Evolutionary conservation across 2,329 filamentous ascomycete genomes (phyloP).

Genomic region (Aurifilum marmelostoma): DNA sequence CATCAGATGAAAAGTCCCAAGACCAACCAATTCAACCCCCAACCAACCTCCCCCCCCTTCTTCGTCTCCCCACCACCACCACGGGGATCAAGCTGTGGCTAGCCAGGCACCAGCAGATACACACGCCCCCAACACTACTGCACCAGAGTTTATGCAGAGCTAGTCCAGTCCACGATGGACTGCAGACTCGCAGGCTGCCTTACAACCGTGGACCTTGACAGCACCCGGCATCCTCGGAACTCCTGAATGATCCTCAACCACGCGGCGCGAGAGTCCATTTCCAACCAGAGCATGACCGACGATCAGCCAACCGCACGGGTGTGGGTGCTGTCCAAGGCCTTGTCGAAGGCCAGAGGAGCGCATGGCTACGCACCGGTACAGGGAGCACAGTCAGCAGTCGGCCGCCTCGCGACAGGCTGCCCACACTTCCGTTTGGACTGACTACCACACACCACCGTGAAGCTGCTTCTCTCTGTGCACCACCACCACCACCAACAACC

Average conservation of each 20-base stretch:
- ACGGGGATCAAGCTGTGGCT: background rate
- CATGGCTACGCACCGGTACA: background rate
- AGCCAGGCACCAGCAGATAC: conserved; percentile 4
- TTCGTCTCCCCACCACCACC: background rate
- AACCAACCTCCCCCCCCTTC: background rate
- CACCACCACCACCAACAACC: too few relatives aligned
- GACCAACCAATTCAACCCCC: too few relatives aligned
- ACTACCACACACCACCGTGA: conserved; percentile 1
- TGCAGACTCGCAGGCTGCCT: background rate
- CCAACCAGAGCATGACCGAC: background rate
- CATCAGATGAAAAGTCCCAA: background rate
- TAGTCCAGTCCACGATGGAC: background rate
- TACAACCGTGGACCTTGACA: background rate
- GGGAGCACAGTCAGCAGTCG: conserved; percentile 10
- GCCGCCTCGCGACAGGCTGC: conserved; percentile 1
- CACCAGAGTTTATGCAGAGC: conserved; percentile 5
- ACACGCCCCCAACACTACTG: conserved; percentile 13
- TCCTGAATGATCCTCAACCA: conserved; percentile 1
- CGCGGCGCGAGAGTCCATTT: background rate
- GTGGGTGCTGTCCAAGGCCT: background rate
- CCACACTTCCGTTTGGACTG: background rate
- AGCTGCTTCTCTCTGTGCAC: background rate
- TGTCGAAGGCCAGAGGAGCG: background rate
- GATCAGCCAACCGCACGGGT: background rate
- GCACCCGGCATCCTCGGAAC: background rate